A percentile compares a stretch with the other conserved stretches of the same genome.
These are phyloP conservation scores for Cyclaneusma minus DNA, from an alignment of 2,329 filamentous ascomycete genomes.

Conservation along the genomic window DNA sequence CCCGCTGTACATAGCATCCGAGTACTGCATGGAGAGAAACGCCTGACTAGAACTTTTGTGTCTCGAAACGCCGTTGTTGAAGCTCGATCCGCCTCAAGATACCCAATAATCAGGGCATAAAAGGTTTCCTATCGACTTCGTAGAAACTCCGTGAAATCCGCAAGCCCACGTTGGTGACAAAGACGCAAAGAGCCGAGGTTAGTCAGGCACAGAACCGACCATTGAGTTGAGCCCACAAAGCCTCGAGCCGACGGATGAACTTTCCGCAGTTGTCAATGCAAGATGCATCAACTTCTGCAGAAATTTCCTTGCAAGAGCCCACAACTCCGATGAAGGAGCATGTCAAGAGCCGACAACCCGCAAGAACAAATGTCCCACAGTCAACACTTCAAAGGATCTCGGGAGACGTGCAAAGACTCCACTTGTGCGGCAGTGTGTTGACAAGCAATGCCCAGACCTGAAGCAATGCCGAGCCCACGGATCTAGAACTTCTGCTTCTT, in stretches of 20 bases:
- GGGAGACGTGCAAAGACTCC: background rate
- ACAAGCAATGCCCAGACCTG: constrained; percentile 10
- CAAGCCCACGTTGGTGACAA: constrained; percentile 14
- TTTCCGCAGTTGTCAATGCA: too few relatives aligned
- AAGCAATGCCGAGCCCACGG: constrained; percentile 4
- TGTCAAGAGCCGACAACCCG: constrained; percentile 23
- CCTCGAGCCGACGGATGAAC: too few relatives aligned
- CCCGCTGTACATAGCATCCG: too few relatives aligned
- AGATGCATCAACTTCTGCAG: constrained; percentile 12
- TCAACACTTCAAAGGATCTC: constrained; percentile 5
- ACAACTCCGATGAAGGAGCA: constrained; percentile 17
- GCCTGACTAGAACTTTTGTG: too few relatives aligned
- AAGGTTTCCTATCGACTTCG: constrained; percentile 18
- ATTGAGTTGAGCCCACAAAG: constrained; percentile 11
- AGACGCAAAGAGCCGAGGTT: constrained; percentile 12
- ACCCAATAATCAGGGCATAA: constrained; percentile 9
- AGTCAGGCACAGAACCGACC: constrained; percentile 10
- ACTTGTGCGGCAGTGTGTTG: constrained; percentile 13
- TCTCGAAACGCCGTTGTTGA: too few relatives aligned
- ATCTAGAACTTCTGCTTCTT: constrained; percentile 27
- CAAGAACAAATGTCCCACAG: constrained; percentile 19
- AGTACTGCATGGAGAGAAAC: too few relatives aligned
- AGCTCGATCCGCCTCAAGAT: constrained; percentile 18
- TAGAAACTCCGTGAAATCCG: constrained; percentile 16
- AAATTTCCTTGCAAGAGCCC: constrained; percentile 18